Base-by-base conservation (phyloP, 768 basidiomycete species). In the Leucosporidium creatinivorum region DNA sequence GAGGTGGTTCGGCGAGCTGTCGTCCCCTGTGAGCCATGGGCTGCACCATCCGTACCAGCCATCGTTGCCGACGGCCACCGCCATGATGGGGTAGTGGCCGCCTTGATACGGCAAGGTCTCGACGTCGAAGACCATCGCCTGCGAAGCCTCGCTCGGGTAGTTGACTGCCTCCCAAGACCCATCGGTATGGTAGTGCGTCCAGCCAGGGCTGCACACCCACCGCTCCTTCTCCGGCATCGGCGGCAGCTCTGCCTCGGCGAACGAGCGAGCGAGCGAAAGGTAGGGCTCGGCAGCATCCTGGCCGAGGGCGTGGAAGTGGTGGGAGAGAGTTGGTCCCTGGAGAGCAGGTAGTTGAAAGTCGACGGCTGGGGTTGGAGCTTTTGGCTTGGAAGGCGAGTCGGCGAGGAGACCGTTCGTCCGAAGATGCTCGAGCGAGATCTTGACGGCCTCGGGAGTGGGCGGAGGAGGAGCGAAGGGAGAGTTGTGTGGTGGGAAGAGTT, bases 31-130 rank as follows among this genome's bases (percentile, higher is more conserved):
- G 15, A 96, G 78, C 92, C 92, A 94, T 0, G 96, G 96, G 0
- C 90, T 93, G 69, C 96, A 85, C 93, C 96, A 99, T 4, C 85
- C 85, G 76, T 98, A 99, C 94, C 96, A 98, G 1, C 86, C 87
- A 58, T 85, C 85, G 28, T 83, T 81, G 7, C 91, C 87, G 2
- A 85, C 89, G 4, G 93, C 93, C 67, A 86, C 87, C 1, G 96
- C 93, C 81, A 98, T 87, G 76, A 97, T 80, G 18, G 94, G 84
- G 75, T 85, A 91, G 0, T 77, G 73, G 2, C 86, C 86, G 58
- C 89, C 84, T 75, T 89, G 85, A 31, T 85, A 84, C 1, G 89
- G 89, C 83, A 98, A 83, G 0, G 90, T 92, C 79, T 99, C 93
- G 63, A 98, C 89, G 77, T 99, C 96, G 74, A 98, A 96, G 15